Conservation (phyloP, 768 basidiomycete genomes). For the Hygrocybe coccinea region DNA sequence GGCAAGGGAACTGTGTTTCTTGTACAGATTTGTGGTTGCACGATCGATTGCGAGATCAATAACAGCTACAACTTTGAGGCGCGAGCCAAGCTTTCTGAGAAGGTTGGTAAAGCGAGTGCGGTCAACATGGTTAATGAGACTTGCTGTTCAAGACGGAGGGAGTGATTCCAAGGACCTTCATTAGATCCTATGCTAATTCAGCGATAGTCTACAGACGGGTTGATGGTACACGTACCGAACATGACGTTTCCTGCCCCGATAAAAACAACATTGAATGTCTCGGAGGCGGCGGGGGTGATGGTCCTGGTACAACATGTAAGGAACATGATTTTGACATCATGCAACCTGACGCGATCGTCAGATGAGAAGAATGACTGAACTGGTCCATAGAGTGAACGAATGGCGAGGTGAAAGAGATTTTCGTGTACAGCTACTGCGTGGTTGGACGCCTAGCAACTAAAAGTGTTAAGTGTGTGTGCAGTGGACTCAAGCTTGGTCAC, state of each 20-base stretch:
- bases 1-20: slow-evolving; percentile 92
- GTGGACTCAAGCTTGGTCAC: no score
- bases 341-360: not conserved
- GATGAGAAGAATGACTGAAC: not conserved
- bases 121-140: slow-evolving; percentile 19
- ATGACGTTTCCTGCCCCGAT: slow-evolving; percentile 97
- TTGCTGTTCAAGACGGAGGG: slow-evolving; percentile 85
- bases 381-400: not conserved
- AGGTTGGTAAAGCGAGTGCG: slow-evolving; percentile 38
- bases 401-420: not conserved
- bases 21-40: slow-evolving; percentile 71
- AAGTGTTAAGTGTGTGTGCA: no score
- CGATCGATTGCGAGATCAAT: slow-evolving; percentile 88
- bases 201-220: not conserved
- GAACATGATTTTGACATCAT: not conserved
- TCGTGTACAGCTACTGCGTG: no score
- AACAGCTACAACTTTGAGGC: slow-evolving; percentile 92
- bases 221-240: slow-evolving; percentile 61
- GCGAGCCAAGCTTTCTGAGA: slow-evolving; percentile 83
- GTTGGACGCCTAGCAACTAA: no score
- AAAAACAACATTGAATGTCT: slow-evolving; percentile 90
- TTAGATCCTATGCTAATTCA: slow-evolving; percentile 54
- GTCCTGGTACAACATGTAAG: no score
- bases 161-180: slow-evolving; percentile 92
- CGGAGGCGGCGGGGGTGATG: slow-evolving; percentile 48